Evolutionary conservation across 2,329 filamentous ascomycete genomes (phyloP).

Genomic region (Aspergillus versicolor): DNA sequence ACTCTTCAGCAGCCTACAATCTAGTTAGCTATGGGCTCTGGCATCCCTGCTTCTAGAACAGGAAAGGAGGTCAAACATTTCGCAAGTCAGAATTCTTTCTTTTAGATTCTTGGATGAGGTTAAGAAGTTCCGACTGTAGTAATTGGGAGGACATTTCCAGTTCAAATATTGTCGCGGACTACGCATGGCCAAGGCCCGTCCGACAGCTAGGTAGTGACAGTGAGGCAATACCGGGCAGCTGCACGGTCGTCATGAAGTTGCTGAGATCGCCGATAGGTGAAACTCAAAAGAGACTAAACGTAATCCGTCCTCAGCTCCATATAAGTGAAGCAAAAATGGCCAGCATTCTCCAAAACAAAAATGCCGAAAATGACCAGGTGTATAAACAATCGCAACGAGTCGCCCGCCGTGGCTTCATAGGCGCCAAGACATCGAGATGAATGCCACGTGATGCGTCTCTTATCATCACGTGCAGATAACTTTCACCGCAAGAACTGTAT

Average conservation of each 20-base stretch:
- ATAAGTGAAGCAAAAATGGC: not conserved
- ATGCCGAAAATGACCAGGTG: not conserved
- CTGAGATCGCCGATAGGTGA: not conserved
- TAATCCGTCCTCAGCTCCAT: not conserved
- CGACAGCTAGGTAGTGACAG: constrained; percentile 12
- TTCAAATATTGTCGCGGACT: constrained; percentile 18
- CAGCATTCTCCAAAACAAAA: not conserved
- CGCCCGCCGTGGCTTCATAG: constrained; percentile 9
- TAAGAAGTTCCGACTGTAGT: constrained; percentile 81
- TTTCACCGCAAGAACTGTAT: not conserved
- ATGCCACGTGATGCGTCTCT: constrained; percentile 21
- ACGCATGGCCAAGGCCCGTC: constrained; percentile 28
- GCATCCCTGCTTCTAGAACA: constrained; percentile 15
- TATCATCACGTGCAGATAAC: not conserved
- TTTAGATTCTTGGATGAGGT: constrained; percentile 92
- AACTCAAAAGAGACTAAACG: not conserved
- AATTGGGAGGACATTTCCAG: constrained; percentile 84
- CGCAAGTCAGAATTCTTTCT: constrained; percentile 88
- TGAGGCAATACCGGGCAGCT: constrained; percentile 15
- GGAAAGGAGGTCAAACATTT: constrained; percentile 49
- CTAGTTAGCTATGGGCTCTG: constrained; percentile 22
- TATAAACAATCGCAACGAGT: constrained; percentile 7
- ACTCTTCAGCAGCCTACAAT: constrained; percentile 82
- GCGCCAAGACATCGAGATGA: constrained; percentile 18
- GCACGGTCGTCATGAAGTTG: constrained; percentile 14